Base-by-base conservation (phyloP, 176 grass and related monocot species). In the Ampelocalamus luodianensis region DNA sequence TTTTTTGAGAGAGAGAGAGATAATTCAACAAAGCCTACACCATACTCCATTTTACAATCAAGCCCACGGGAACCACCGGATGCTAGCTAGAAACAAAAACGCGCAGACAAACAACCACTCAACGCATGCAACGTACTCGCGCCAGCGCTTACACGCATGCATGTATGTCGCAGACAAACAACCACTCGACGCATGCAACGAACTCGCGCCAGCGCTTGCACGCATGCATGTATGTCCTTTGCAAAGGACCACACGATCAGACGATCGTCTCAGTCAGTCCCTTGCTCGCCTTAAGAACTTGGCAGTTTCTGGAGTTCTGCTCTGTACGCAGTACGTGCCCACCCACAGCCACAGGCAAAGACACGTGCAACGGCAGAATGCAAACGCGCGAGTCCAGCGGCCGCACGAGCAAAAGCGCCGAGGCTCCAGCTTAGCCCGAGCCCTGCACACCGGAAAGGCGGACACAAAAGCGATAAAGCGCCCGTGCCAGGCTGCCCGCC, bases 391-490 rank as follows among this genome's bases (percentile, higher is more conserved):
- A 66, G 29, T 13, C 72, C 49, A n/a, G 72, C 72, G 49, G 16
- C 18, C 6, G 39, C 51, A 10, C 23, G 54, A 16, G 63, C 51
- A 78, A 71, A 88, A 53, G 71, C 62, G 79, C 3, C n/a, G 29
- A 58, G 9, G 50, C 65, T 40, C 67, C 54, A 63, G 68, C 80
- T 6, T 5, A 37, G 54, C 20, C 39, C 27, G 32, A 49, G 74
- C 83, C 49, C 74, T 16, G 42, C 32, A 37, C 32, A 16, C 45
- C 34, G 49, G 70, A 56, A 76, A 72, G 39, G 78, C 29, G 26
- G 87, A 68, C 82, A 89, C 40, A n/a, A 67, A 81, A 45, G 78
- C 71, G 44, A 61, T 76, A 86, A 90, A 86, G 71, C 23, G 53
- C 49, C 14, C 13, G 63, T 27, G 62, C 71, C 83, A 76, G 88